phyloP scores from a whole-genome alignment of 495 filamentous ascomycete species.

The Penicillium tannophilum region DNA sequence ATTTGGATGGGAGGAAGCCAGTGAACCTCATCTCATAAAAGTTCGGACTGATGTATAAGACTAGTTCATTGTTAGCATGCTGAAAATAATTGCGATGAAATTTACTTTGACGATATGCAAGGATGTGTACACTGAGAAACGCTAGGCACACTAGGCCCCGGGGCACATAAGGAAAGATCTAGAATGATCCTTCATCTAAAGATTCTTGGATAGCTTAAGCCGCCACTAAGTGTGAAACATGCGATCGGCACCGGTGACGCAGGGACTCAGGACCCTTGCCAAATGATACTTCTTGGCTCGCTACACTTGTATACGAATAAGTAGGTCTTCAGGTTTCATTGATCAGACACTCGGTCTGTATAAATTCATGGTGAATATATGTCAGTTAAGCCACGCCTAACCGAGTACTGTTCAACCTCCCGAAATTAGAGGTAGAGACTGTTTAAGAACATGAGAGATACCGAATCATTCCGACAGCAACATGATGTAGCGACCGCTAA shows the following conservation, averaged over 20 bases:
- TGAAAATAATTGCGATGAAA: background rate
- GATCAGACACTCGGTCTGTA: background rate
- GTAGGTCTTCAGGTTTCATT: background rate
- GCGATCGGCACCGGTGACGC: background rate
- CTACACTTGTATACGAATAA: background rate
- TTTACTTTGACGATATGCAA: background rate
- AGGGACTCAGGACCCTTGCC: too few species aligned
- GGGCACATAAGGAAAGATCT: background rate
- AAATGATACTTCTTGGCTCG: too few species aligned
- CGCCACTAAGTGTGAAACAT: background rate
- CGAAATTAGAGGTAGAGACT: constrained; percentile 1
- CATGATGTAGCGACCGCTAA: constrained; percentile 23
- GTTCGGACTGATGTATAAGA: background rate
- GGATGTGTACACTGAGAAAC: background rate
- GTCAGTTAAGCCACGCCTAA: background rate
- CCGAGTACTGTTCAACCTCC: background rate
- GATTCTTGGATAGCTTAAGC: background rate
- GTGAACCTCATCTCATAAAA: background rate
- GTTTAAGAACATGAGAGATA: background rate
- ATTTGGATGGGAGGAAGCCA: background rate
- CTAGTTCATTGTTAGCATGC: background rate
- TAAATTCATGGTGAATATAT: background rate
- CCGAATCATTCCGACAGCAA: background rate
- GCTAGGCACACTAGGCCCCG: background rate
- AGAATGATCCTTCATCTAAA: background rate